Conservation (phyloP, 768 basidiomycete genomes). For the Rossbeevera mucosa region DNA sequence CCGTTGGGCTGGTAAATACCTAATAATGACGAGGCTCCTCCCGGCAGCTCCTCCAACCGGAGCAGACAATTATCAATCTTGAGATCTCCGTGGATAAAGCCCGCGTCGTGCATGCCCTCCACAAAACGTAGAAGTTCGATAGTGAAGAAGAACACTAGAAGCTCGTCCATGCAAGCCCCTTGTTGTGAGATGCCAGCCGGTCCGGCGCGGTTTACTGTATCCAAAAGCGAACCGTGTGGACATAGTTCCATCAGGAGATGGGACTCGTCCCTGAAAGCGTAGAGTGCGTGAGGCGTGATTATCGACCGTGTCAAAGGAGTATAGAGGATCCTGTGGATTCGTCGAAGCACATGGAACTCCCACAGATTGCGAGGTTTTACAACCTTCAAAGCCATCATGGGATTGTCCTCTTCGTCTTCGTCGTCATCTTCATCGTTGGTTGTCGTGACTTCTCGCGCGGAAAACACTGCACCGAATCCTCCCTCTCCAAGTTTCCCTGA, state of each 20-base stretch:
- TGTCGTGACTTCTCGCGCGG: constrained; percentile 53
- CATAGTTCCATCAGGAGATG: constrained; percentile 86
- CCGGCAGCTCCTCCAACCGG: constrained; percentile 78
- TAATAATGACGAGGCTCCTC: constrained; percentile 65
- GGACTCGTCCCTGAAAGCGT: constrained; percentile 84
- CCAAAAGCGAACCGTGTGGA: constrained; percentile 87
- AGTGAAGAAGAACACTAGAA: constrained; percentile 92
- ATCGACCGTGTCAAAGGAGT: constrained; percentile 58
- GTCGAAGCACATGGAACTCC: constrained; percentile 86
- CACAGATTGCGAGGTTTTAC: constrained; percentile 86
- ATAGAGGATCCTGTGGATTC: constrained; percentile 69
- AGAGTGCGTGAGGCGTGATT: constrained; percentile 72
- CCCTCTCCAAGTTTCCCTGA: constrained; percentile 93
- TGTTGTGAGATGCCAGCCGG: constrained; percentile 73
- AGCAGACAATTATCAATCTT: constrained; percentile 99
- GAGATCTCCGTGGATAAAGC: constrained; percentile 96
- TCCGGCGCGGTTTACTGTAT: constrained; percentile 82
- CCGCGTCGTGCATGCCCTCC: constrained; percentile 73
- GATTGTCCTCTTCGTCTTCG: constrained; percentile 50
- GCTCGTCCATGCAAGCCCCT: constrained; percentile 82
- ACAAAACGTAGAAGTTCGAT: constrained; percentile 82
- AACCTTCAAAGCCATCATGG: constrained; percentile 82
- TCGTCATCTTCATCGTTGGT: constrained; percentile 41
- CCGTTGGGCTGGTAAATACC: constrained; percentile 74
- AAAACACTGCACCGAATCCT: constrained; percentile 94